A percentile compares a stretch with the other conserved stretches of the same genome.
Evolutionary conservation across 495 filamentous ascomycete genomes (phyloP).

Genomic region (Tetracladium marchalianum): DNA sequence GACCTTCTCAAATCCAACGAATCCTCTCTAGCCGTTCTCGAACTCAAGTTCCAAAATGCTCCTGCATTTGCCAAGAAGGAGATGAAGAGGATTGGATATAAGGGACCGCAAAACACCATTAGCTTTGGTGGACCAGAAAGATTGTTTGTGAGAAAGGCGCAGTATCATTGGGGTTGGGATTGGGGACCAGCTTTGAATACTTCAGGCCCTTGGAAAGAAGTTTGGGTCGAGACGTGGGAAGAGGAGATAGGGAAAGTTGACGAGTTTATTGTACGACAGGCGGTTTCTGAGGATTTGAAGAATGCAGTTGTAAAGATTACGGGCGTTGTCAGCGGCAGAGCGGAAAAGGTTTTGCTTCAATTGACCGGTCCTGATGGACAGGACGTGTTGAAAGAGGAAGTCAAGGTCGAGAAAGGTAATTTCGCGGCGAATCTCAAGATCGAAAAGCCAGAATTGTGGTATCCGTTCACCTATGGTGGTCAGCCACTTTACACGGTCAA

Average conservation of each 20-base stretch:
- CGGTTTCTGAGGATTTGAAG: conserved; percentile 35
- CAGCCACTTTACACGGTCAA: conserved; percentile 52
- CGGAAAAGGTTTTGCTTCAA: conserved; percentile 13
- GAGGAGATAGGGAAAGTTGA: conserved; percentile 31
- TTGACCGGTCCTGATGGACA: conserved; percentile 33
- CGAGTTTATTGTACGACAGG: conserved; percentile 42
- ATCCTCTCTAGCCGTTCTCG: conserved; percentile 22
- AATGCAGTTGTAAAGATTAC: conserved; percentile 33
- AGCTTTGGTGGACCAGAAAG: conserved; percentile 46
- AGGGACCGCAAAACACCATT: conserved; percentile 25
- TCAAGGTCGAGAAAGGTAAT: conserved; percentile 26
- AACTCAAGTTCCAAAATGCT: conserved; percentile 24
- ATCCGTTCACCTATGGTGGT: conserved; percentile 57
- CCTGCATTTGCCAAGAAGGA: conserved; percentile 22
- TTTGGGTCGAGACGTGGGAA: conserved; percentile 52
- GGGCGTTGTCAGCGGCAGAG: conserved; percentile 31
- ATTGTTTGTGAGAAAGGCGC: conserved; percentile 51
- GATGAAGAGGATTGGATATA: conserved; percentile 23
- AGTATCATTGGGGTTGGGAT: conserved; percentile 79
- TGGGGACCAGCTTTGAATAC: conserved; percentile 69
- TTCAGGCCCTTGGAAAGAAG: conserved; percentile 64
- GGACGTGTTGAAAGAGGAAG: conserved; percentile 29
- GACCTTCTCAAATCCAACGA: conserved; percentile 25
- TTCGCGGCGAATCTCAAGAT: conserved; percentile 36
- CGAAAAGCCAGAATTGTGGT: conserved; percentile 57